Base-by-base conservation (phyloP, 1,139 yeast species). In the Pichia sp. region DNA sequence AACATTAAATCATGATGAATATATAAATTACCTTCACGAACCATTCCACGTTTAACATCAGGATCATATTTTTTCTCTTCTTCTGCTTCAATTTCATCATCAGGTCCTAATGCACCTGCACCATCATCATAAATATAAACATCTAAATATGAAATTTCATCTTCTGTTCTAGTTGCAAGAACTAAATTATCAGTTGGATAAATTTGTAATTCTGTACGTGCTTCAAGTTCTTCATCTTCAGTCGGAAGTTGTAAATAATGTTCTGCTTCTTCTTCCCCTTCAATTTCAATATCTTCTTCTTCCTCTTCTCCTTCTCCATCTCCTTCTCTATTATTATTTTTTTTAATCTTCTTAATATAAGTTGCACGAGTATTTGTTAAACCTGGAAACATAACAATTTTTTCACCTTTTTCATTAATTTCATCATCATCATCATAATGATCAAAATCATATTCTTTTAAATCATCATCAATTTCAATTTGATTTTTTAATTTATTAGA, bases 1-100 rank as follows among this genome's bases (percentile, higher is more conserved):
- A 92, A 76, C 96, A 92, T 87, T 57, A 92, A 72, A 66, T 94
- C 98, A 69, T 92, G 99, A 64, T 92, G 99, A 46, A 92, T 95
- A 61, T 92, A 92, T 56, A 92, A 71, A 41, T 83, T 81, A 47
- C 83, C 74, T 43, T 81, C 94, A 68, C 94, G 76, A 44, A 79
- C 76, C 59, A 81, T 68, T 26, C 90, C 90, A 54, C 75, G 76
- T 51, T 86, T 85, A 25, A 81, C 84, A 62, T 80, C 86, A 11
- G 76, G 77, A 60, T 81, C 85, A 42, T 71, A 68, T 55, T 75
- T 76, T 59, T 81, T 89, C 48, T 74, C 83, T 53, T 80, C 88
- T 53, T 75, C 80, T 8, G 53, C 53, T 43, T 81, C 80, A 27
- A 65, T 62, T 8, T 79, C 76, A 7, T 79, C 82, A 28, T 70